Conservation (phyloP, 2,329 filamentous ascomycete genomes). For the Cytospora piceicola region DNA sequence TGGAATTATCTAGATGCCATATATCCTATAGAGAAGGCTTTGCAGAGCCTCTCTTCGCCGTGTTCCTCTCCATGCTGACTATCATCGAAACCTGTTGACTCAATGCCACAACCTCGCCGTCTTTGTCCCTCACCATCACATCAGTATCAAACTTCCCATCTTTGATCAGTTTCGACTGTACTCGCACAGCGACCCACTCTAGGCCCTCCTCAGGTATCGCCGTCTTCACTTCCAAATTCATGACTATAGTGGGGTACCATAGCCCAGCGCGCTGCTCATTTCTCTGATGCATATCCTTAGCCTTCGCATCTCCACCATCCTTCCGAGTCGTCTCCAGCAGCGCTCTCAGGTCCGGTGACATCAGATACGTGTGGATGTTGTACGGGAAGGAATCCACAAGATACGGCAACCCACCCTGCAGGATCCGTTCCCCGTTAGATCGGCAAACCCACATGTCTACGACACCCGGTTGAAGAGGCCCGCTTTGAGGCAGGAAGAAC, state of each 20-base stretch:
- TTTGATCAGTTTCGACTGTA: conserved; percentile 67
- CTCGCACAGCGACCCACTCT: conserved; percentile 72
- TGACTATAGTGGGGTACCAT: conserved; percentile 77
- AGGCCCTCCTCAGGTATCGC: conserved; percentile 67
- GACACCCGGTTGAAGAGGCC: conserved; percentile 36
- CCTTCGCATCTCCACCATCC: background rate
- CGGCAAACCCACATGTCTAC: conserved; percentile 72
- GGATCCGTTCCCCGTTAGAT: conserved; percentile 63
- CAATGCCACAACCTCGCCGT: conserved; percentile 67
- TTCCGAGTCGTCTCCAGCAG: conserved; percentile 9
- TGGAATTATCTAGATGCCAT: too few species aligned
- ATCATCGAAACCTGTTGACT: conserved; percentile 71
- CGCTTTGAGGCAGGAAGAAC: conserved; percentile 37
- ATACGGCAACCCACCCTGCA: conserved; percentile 65
- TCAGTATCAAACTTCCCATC: conserved; percentile 78
- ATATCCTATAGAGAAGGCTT: background rate
- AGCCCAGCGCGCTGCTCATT: conserved; percentile 35
- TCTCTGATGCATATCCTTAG: background rate
- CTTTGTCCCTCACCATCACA: conserved; percentile 66
- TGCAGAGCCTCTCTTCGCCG: conserved; percentile 29
- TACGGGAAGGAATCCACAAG: conserved; percentile 49
- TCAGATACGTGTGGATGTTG: conserved; percentile 30
- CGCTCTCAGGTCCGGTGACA: conserved; percentile 15
- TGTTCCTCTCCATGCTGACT: conserved; percentile 66
- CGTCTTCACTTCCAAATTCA: conserved; percentile 81